phyloP scores from a whole-genome alignment of 139 green algal genomes.

The Chlamydomonas sp. region DNA sequence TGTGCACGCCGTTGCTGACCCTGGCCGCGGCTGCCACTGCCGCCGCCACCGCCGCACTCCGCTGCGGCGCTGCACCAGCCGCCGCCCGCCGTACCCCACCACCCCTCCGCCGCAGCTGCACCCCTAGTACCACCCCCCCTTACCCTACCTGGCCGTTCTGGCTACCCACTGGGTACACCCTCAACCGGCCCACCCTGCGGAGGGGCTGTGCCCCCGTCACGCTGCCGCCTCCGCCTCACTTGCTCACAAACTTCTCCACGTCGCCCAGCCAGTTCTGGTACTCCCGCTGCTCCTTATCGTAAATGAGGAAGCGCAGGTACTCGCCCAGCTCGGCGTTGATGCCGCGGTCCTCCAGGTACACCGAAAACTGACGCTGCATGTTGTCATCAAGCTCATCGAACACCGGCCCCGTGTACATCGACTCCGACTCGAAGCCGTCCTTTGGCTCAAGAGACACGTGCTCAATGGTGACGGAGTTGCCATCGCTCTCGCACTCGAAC shows the following conservation, averaged over 20 bases:
- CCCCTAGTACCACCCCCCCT: too few relatives aligned
- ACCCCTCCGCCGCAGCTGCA: too few relatives aligned
- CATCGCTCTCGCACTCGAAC: slow-evolving; percentile 58
- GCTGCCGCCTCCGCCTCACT: not conserved
- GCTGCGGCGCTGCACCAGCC: too few relatives aligned
- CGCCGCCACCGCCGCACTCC: too few relatives aligned
- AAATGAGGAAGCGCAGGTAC: slow-evolving; percentile 53
- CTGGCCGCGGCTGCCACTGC: too few relatives aligned
- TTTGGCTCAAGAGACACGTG: slow-evolving; percentile 55
- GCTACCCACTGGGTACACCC: too few relatives aligned
- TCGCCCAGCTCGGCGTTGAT: slow-evolving; percentile 55
- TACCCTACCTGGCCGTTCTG: too few relatives aligned
- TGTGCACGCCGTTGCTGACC: too few relatives aligned
- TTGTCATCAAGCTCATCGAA: slow-evolving; percentile 58
- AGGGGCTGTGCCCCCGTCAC: too few relatives aligned
- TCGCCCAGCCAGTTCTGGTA: slow-evolving; percentile 73
- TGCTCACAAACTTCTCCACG: slow-evolving; percentile 62
- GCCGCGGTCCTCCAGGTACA: slow-evolving; percentile 58
- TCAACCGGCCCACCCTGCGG: too few relatives aligned
- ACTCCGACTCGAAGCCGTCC: slow-evolving; percentile 25
- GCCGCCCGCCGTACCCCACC: too few relatives aligned
- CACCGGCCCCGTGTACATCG: slow-evolving; percentile 46
- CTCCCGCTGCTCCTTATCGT: slow-evolving; percentile 59
- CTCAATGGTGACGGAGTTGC: slow-evolving; percentile 47
- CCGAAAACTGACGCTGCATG: slow-evolving; percentile 45